These are phyloP conservation scores for Hemileccinum impolitum DNA, from an alignment of 768 basidiomycete species.

Conservation along the genomic window DNA sequence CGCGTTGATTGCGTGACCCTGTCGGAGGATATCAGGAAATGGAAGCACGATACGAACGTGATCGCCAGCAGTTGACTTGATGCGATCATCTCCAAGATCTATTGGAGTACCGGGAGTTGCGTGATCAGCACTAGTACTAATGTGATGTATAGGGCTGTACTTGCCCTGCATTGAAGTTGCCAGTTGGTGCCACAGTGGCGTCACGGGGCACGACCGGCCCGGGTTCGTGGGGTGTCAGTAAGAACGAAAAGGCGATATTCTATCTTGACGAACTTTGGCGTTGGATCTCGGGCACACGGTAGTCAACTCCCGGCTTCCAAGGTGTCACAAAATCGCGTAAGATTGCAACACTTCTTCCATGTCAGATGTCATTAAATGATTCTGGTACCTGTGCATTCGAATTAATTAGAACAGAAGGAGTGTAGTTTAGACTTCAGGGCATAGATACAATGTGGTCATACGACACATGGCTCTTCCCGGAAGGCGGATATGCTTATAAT, in stretches of 20 bases:
- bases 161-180: no score
- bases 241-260: constrained; percentile 56
- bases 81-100: constrained; percentile 38
- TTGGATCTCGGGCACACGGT: constrained; percentile 60
- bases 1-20: constrained; percentile 13
- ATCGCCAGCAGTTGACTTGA: constrained; percentile 32
- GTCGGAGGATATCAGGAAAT: neutral
- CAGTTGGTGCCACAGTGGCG: neutral
- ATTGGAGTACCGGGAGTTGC: constrained; percentile 42
- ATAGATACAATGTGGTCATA: constrained; percentile 50
- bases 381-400: constrained; percentile 30
- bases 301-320: constrained; percentile 44
- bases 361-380: constrained; percentile 40
- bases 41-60: neutral
- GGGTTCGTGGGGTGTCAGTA: constrained; percentile 49
- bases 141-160: constrained; percentile 38
- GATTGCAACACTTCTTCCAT: constrained; percentile 35
- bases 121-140: neutral
- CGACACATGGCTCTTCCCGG: constrained; percentile 43
- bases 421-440: no score
- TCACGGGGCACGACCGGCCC: no score
- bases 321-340: constrained; percentile 44
- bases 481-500: no score
- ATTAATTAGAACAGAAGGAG: no score
- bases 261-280: constrained; percentile 59